phyloP scores from a whole-genome alignment of 371 early-diverging fungal species.

The Umbelopsis sp. region DNA sequence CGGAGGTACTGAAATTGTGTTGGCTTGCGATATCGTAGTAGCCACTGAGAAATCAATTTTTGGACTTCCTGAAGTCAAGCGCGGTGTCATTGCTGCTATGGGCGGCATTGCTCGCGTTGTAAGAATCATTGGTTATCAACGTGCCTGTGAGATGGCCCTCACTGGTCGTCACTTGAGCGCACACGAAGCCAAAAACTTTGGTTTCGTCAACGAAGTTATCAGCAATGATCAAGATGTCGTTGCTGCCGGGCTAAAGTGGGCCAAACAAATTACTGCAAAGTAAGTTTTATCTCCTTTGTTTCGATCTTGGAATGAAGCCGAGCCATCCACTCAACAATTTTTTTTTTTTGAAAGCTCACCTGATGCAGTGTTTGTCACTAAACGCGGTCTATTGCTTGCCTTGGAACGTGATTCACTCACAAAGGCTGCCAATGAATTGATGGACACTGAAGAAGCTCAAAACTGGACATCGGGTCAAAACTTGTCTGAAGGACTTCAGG shows the following conservation, averaged over 20 bases:
- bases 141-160: slow-evolving; percentile 47
- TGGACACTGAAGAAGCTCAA: slow-evolving; percentile 40
- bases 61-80: slow-evolving; percentile 55
- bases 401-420: slow-evolving; percentile 43
- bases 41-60: slow-evolving; percentile 49
- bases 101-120: slow-evolving; percentile 51
- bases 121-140: slow-evolving; percentile 46
- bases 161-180: slow-evolving; percentile 52
- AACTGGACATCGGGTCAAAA: slow-evolving; percentile 44
- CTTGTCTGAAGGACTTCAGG: slow-evolving; percentile 42
- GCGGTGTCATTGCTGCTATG: slow-evolving; percentile 48
- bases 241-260: slow-evolving; percentile 38
- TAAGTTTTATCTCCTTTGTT: slow-evolving; percentile 21
- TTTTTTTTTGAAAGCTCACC: slow-evolving; percentile 33
- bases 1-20: slow-evolving; percentile 52
- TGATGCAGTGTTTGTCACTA: slow-evolving; percentile 50
- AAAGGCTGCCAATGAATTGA: slow-evolving; percentile 40
- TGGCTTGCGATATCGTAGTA: slow-evolving; percentile 52
- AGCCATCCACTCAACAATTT: background rate
- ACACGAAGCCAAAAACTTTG: slow-evolving; percentile 45
- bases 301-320: background rate
- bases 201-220: slow-evolving; percentile 51
- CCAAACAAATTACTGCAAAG: slow-evolving; percentile 44
- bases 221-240: slow-evolving; percentile 39
- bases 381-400: slow-evolving; percentile 45